A percentile compares a stretch with the other conserved stretches of the same genome.
Conservation (phyloP, 805 yeast genomes). For the Osmozyma mogii region DNA sequence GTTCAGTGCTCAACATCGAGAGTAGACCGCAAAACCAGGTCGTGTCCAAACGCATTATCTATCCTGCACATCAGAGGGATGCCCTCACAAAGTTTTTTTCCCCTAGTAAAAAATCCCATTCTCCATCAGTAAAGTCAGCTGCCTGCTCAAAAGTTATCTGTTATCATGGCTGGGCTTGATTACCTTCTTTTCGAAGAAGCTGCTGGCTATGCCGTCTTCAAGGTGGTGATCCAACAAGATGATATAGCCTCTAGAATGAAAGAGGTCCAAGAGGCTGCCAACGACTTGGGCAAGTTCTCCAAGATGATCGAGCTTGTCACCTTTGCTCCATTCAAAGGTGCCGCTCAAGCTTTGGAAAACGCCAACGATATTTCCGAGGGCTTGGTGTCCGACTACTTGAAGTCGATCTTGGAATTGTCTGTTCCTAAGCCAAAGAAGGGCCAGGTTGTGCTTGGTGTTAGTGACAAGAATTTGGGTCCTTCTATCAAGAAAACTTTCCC, state of each 20-base stretch:
- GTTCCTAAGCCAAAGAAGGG: conserved; percentile 71
- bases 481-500: conserved; percentile 90
- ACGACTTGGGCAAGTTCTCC: conserved; percentile 79
- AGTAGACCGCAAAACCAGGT: too few relatives aligned
- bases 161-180: conserved; percentile 69
- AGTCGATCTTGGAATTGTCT: conserved; percentile 82
- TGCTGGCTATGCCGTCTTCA: conserved; percentile 95
- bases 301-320: conserved; percentile 90
- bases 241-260: conserved; percentile 84
- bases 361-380: conserved; percentile 98
- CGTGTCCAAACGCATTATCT: too few relatives aligned
- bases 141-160: not conserved
- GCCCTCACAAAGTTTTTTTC: too few relatives aligned
- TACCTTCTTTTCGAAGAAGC: conserved; percentile 96
- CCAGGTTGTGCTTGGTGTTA: conserved; percentile 73
- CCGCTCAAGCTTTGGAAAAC: conserved; percentile 97
- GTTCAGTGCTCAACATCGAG: too few relatives aligned
- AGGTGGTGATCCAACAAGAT: conserved; percentile 90
- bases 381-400: conserved; percentile 85
- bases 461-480: conserved; percentile 94
- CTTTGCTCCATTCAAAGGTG: conserved; percentile 98
- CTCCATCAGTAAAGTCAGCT: not conserved
- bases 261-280: conserved; percentile 89
- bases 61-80: too few relatives aligned
- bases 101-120: too few relatives aligned